phyloP scores from a whole-genome alignment of 2,329 filamentous ascomycete species.

The Colletotrichum australisinense region DNA sequence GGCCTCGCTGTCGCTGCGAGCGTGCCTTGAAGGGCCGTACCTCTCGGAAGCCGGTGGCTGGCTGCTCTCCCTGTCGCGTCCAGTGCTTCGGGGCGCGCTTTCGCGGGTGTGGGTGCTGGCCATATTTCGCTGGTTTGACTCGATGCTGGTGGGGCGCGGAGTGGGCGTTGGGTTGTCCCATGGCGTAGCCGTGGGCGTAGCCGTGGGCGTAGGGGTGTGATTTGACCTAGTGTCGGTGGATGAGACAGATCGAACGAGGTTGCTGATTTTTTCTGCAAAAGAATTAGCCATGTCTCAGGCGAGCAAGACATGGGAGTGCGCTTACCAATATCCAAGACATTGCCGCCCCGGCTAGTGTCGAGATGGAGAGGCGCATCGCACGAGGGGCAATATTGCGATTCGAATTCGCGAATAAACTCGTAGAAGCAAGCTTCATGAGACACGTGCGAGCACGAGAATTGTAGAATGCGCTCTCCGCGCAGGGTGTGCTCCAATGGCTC shows the following conservation, averaged over 20 bases:
- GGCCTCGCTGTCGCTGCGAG: conserved; percentile 81
- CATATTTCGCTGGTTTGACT: conserved; percentile 50
- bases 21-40: conserved; percentile 65
- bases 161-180: conserved; percentile 75
- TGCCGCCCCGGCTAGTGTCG: conserved; percentile 92
- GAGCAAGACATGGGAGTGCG: not conserved
- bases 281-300: conserved; percentile 29
- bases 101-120: conserved; percentile 50
- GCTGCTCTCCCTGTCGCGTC: conserved; percentile 58
- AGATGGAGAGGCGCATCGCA: conserved; percentile 93
- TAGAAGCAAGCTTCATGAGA: conserved; percentile 99
- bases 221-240: conserved; percentile 70
- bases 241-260: conserved; percentile 86
- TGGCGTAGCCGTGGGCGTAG: conserved; percentile 69
- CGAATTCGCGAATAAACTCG: conserved; percentile 95
- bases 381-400: conserved; percentile 92
- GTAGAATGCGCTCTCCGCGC: conserved; percentile 91
- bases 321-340: conserved; percentile 90
- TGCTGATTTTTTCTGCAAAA: conserved; percentile 88
- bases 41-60: conserved; percentile 59
- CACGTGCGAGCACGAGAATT: conserved; percentile 97
- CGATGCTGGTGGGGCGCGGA: conserved; percentile 64
- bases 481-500: conserved; percentile 96
- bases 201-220: conserved; percentile 67
- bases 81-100: conserved; percentile 50